phyloP scores from a whole-genome alignment of 202 grass and related monocot genomes.

The Schoenoplectus tabernaemontani region DNA sequence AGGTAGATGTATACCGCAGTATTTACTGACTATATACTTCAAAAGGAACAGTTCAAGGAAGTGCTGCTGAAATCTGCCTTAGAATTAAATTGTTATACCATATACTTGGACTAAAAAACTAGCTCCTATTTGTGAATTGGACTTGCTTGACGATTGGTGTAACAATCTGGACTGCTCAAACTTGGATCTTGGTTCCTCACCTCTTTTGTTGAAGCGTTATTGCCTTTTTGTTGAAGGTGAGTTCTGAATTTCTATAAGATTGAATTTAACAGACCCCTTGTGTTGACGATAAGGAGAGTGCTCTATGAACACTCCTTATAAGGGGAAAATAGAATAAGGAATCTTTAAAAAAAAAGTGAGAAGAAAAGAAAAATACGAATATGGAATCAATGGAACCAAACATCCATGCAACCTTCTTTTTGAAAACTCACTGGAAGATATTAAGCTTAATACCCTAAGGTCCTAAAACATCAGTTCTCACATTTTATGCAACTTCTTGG shows the following conservation, averaged over 20 bases:
- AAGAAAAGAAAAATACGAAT: constrained; percentile 9
- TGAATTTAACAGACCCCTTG: constrained; percentile 30
- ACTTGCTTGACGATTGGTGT: not conserved
- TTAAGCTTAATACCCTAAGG: not conserved
- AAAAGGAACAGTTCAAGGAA: not conserved
- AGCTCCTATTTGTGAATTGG: too few relatives aligned
- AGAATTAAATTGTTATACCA: not conserved
- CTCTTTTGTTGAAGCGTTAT: constrained; percentile 21
- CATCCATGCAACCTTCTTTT: constrained; percentile 46
- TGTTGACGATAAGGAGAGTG: constrained; percentile 59
- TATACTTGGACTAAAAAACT: too few relatives aligned
- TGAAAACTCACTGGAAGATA: constrained; percentile 37
- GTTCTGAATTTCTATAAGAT: constrained; percentile 18
- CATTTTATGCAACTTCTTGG: not conserved
- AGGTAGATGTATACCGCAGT: not conserved
- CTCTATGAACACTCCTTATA: constrained; percentile 59
- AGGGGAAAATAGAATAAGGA: constrained; percentile 73
- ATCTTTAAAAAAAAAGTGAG: constrained; percentile 24
- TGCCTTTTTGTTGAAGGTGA: constrained; percentile 26
- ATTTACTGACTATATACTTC: not conserved
- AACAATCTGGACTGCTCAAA: not conserved
- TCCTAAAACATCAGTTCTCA: not conserved
- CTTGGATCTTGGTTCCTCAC: constrained; percentile 5
- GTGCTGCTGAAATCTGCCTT: not conserved
- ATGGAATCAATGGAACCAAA: constrained; percentile 39